Conservation (phyloP, 805 yeast species). For the Jamesozyma piceae region DNA sequence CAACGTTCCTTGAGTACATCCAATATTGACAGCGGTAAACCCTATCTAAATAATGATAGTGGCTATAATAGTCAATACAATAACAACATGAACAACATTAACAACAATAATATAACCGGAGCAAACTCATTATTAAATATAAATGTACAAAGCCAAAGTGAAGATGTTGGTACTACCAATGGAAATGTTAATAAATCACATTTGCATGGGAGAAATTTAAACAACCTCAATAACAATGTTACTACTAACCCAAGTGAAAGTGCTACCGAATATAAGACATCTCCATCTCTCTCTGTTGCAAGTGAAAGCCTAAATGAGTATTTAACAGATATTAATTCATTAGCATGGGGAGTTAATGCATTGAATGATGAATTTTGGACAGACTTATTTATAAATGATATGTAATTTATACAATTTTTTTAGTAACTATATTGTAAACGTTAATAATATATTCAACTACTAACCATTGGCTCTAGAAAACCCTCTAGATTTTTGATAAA, state of each 20-base stretch:
- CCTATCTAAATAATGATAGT: not conserved
- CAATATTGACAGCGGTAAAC: not conserved
- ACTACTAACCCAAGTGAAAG: not conserved
- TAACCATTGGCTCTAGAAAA: constrained; percentile 26
- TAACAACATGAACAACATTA: not conserved
- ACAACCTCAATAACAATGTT: too few relatives aligned
- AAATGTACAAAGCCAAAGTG: not conserved
- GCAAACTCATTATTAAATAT: not conserved
- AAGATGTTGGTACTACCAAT: not conserved
- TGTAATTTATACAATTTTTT: constrained; percentile 3
- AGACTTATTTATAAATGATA: constrained; percentile 30
- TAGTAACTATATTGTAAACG: not conserved
- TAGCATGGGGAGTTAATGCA: constrained; percentile 43
- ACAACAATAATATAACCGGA: not conserved
- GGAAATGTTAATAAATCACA: not conserved
- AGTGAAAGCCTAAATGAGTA: constrained; percentile 25
- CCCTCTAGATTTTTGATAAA: constrained; percentile 23
- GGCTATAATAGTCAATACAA: too few relatives aligned
- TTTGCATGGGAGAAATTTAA: not conserved
- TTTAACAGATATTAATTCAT: constrained; percentile 30
- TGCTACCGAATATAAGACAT: constrained; percentile 10
- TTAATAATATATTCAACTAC: constrained; percentile 5
- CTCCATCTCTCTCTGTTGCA: constrained; percentile 32
- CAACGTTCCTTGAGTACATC: not conserved
- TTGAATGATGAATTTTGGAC: constrained; percentile 68